Evolutionary conservation across 495 filamentous ascomycete genomes (phyloP), one percentile per base, ranked within the genome.

Genomic region (Hapsidospora chrysogenum): DNA sequence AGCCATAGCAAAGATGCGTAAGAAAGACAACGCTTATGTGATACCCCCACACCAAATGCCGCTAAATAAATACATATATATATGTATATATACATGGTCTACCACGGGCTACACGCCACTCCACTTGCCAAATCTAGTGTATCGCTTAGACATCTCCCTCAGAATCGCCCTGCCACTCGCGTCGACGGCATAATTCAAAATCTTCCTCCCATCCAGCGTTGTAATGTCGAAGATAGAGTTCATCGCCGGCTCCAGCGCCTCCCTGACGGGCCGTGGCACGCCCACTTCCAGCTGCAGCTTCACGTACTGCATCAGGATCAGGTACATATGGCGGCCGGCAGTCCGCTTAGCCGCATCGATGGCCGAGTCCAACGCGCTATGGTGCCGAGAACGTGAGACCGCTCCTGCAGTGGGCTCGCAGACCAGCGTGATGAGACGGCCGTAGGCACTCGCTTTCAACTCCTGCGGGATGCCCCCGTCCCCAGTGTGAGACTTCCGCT

Each of bases 351-450:
- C 81, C 35, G 72, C 76, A 42, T 81, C 79, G 5, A 76, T 78
- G 37, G 81, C 74, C 37, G 85, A 83, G 33, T 72, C 77, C 11
- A 94, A 65, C 11, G 52, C 42, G 33, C 44, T 52, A 28, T 51
- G 64, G 23, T 50, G 68, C 17, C 48, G 39, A n/a, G 61, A 52
- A 10, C 66, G 60, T 4, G 74, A 58, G 1, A 85, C 76, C 3
- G 78, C 78, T 0, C 76, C 84, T 11, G 71, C 70, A 10, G 75
- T 79, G 10, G 85, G 85, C 36, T 86, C 78, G 51, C 79, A 85
- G 35, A 92, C 67, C 3, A 79, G 64, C 4, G 74, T 79, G 20
- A 94, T 58, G 17, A 92, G 65, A 4, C 82, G 72, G 5, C 79
- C 62, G 51, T 75, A 84, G 18, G 64, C n/a, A 41, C 48, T 11